Evolutionary conservation across 2,329 filamentous ascomycete species (phyloP).

Genomic region (Botrytis galanthina): DNA sequence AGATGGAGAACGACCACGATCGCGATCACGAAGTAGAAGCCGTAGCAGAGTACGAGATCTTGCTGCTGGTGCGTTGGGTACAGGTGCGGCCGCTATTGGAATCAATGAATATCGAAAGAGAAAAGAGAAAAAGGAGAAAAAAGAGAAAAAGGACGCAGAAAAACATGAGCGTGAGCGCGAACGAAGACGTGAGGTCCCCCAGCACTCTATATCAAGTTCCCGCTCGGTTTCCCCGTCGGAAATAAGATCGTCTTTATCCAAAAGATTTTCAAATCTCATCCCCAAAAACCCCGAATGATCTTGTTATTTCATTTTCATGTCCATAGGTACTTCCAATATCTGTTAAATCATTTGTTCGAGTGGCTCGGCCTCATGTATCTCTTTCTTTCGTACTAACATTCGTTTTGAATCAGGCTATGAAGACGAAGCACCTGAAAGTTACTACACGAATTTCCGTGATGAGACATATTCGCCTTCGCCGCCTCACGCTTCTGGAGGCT

Average conservation of each 20-base stretch:
- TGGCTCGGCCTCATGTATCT: conserved; percentile 25
- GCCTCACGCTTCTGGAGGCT: conserved; percentile 38
- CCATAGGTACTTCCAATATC: conserved; percentile 12
- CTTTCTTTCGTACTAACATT: conserved; percentile 27
- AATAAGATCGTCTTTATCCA: conserved; percentile 34
- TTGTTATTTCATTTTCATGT: conserved; percentile 9
- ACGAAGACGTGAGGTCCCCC: conserved; percentile 39
- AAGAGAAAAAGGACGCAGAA: conserved; percentile 35
- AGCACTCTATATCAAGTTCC: conserved; percentile 37
- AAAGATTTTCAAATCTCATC: conserved; percentile 37
- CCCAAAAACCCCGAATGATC: conserved; percentile 26
- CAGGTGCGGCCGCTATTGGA: conserved; percentile 60
- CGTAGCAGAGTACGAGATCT: conserved; percentile 55
- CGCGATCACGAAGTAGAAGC: conserved; percentile 27
- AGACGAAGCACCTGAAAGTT: conserved; percentile 37
- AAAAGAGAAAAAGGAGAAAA: conserved; percentile 43
- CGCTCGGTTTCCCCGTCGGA: conserved; percentile 36
- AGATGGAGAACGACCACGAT: conserved; percentile 30
- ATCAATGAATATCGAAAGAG: conserved; percentile 58
- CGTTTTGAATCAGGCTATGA: conserved; percentile 35
- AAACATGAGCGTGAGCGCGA: conserved; percentile 33
- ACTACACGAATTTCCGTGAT: conserved; percentile 36
- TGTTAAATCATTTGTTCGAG: conserved; percentile 22
- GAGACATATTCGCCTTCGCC: conserved; percentile 37
- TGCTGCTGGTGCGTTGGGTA: conserved; percentile 53